phyloP scores from a whole-genome alignment of 441 rosid genomes.

The Brassica hybrid region DNA sequence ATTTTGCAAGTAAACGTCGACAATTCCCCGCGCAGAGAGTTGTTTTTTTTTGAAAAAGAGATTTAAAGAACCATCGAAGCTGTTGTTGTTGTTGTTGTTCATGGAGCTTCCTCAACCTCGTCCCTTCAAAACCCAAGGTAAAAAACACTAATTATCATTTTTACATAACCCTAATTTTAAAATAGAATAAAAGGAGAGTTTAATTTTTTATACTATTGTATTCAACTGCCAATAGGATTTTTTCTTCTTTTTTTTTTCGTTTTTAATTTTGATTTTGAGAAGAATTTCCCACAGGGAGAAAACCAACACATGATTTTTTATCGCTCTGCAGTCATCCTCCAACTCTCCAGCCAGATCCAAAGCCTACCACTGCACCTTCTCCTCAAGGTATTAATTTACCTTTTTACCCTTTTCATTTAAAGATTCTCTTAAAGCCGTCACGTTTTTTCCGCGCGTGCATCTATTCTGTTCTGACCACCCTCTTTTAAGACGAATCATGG shows the following conservation, averaged over 20 bases:
- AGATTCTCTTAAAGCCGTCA: constrained; percentile 41
- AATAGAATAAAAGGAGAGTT: constrained; percentile 1
- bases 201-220: not conserved
- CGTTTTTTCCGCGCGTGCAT: constrained; percentile 57
- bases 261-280: constrained; percentile 50
- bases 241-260: not conserved
- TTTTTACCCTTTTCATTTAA: not conserved
- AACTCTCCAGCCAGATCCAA: constrained; percentile 77
- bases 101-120: constrained; percentile 92
- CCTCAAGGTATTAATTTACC: constrained; percentile 63
- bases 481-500: constrained; percentile 47
- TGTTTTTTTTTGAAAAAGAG: not conserved
- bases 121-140: constrained; percentile 78
- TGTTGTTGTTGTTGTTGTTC: not conserved
- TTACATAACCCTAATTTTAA: not conserved
- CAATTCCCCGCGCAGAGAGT: not conserved
- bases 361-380: constrained; percentile 41
- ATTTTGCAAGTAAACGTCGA: not conserved
- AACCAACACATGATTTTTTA: constrained; percentile 86
- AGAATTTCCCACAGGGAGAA: constrained; percentile 67
- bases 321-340: constrained; percentile 86
- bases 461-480: constrained; percentile 48
- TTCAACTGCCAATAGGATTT: not conserved
- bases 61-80: constrained; percentile 11
- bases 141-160: constrained; percentile 14